Evolutionary conservation across 352 stramenopile species (phyloP).

Genomic region (Saprolegnia parasitica): DNA sequence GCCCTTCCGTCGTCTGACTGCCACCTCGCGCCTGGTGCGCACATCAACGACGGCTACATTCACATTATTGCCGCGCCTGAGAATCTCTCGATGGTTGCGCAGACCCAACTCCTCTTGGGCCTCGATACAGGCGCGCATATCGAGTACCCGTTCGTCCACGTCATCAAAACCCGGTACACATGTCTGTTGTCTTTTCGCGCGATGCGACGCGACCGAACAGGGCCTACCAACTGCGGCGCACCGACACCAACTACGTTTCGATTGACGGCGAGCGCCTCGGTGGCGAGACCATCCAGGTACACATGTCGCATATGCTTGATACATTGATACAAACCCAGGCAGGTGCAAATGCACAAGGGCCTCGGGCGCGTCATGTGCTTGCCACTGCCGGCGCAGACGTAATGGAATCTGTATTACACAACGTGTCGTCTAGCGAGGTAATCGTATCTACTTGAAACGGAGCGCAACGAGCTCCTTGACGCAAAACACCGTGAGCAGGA

Average conservation of each 20-base stretch:
- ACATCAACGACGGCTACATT: slow-evolving; percentile 55
- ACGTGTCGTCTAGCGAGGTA: not conserved
- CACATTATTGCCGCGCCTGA: slow-evolving; percentile 50
- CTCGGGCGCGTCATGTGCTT: slow-evolving; percentile 40
- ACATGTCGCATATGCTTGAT: not conserved
- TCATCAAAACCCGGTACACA: slow-evolving; percentile 50
- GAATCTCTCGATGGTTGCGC: slow-evolving; percentile 14
- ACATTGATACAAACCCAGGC: not conserved
- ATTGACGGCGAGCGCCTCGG: slow-evolving; percentile 59
- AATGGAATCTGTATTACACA: not conserved
- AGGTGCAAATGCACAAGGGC: slow-evolving; percentile 40
- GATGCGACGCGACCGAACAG: slow-evolving; percentile 26
- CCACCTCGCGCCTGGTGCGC: slow-evolving; percentile 42
- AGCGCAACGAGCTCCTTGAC: slow-evolving; percentile 8
- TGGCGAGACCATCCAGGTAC: slow-evolving; percentile 42
- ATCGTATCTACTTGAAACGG: slow-evolving; percentile 1
- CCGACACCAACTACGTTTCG: slow-evolving; percentile 43
- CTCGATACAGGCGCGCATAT: slow-evolving; percentile 53
- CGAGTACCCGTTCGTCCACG: slow-evolving; percentile 37
- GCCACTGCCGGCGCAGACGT: not conserved
- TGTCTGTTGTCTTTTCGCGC: too few relatives aligned
- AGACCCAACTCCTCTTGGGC: slow-evolving; percentile 45
- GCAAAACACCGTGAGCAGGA: slow-evolving; percentile 1
- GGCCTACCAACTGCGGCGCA: slow-evolving; percentile 44
- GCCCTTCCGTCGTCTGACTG: slow-evolving; percentile 45